Evolutionary conservation across 306 rosid species (phyloP), one percentile per base, ranked within the genome.

Genomic region (Dryas drummondii): DNA sequence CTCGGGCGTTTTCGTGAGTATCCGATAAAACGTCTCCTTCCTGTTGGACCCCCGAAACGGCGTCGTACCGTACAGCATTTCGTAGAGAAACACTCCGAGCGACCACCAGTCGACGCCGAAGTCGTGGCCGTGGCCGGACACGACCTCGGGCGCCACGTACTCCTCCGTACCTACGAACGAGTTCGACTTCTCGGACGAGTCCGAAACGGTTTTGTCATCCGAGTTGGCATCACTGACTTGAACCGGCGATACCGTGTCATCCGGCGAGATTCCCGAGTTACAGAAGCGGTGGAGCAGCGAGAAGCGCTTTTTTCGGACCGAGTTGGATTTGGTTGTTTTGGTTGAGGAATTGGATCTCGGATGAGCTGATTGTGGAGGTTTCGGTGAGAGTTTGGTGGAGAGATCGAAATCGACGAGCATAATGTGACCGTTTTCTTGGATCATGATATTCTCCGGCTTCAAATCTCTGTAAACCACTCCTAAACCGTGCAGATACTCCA

Each of bases 91-190:
- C 0, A 91, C 75, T 1, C 98, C 98, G 5, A 83, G 75, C 2
- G 98, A 88, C 98, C 98, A 94, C 98, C 98, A 94, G 81, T 94
- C 98, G 9, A 90, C 98, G 3, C 87, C 79, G 45, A 91, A 94
- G 37, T 86, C 78, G 61, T 94, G 98, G 7, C 97, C 98, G 8
- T 78, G 10, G 0, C 97, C 98, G 1, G 81, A 58, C 0, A 94
- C 72, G 16, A 94, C 85, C 75, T 94, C 98, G 1, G 98, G 98
- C 32, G 98, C 93, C 58, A 94, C 96, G 79, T 94, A 94, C 78
- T 94, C 98, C 83, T 94, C 98, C 0, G 97, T 94, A 16, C 98
- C 98, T 6, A 94, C 98, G 68, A 94, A 94, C 22, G 98, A 91
- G 82, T 90, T 94, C 3, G 93, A 94, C 65, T 88, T 91, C 72